These are phyloP conservation scores for Danielia oregonensis DNA, from an alignment of 805 yeast genomes.

Conservation along the genomic window DNA sequence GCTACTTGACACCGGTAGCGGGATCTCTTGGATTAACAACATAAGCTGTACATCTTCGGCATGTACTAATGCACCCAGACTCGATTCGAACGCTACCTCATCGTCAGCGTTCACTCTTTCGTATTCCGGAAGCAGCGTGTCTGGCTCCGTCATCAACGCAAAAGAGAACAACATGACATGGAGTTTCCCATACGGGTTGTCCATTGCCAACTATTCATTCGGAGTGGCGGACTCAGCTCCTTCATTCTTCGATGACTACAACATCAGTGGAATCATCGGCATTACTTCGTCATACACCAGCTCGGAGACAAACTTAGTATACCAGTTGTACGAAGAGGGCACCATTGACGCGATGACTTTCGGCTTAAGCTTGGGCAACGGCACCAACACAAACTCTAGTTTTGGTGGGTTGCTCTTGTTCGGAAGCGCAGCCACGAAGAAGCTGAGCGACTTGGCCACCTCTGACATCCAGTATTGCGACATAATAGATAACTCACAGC, in stretches of 20 bases:
- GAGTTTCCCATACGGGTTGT: constrained; percentile 28
- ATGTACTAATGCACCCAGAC: constrained; percentile 32
- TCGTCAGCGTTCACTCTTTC: constrained; percentile 41
- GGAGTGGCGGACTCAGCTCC: constrained; percentile 57
- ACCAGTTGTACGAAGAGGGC: constrained; percentile 31
- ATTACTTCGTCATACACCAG: constrained; percentile 43
- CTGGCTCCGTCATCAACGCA: constrained; percentile 42
- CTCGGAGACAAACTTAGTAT: constrained; percentile 34
- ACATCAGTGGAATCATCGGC: constrained; percentile 60
- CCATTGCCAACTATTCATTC: constrained; percentile 39
- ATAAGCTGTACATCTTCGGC: constrained; percentile 42
- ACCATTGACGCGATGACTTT: constrained; percentile 38
- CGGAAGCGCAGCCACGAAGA: constrained; percentile 19
- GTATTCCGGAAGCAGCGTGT: constrained; percentile 52
- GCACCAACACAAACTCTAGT: constrained; percentile 14
- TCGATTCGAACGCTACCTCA: constrained; percentile 14
- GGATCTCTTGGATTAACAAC: constrained; percentile 61
- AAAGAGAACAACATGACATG: constrained; percentile 26
- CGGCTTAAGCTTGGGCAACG: constrained; percentile 21
- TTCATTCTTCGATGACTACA: constrained; percentile 46
- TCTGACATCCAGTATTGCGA: constrained; percentile 41
- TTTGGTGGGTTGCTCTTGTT: constrained; percentile 26
- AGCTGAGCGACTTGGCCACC: constrained; percentile 10
- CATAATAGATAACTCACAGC: constrained; percentile 27
- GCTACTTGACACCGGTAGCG: constrained; percentile 63